Conservation (phyloP, 768 basidiomycete genomes). For the Tulasnella sp. region DNA sequence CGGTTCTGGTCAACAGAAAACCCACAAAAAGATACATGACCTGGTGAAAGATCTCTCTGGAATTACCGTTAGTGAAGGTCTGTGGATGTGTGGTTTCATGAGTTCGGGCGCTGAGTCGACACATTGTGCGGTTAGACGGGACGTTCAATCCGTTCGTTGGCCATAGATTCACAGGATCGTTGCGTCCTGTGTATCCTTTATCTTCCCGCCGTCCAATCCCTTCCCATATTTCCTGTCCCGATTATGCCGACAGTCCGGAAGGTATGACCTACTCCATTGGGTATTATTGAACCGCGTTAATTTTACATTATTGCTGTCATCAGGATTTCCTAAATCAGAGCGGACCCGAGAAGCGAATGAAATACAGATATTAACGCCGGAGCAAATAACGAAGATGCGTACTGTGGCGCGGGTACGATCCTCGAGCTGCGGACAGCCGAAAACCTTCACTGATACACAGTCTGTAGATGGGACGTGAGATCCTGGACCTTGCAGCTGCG, state of each 20-base stretch:
- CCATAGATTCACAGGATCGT: constrained; percentile 62
- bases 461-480: constrained; percentile 68
- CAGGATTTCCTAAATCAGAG: constrained; percentile 22
- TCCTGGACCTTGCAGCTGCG: constrained; percentile 85
- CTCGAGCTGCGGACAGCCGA: neutral
- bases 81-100: neutral
- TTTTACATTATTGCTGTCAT: neutral
- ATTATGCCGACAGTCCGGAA: constrained; percentile 54
- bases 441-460: constrained; percentile 5
- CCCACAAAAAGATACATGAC: constrained; percentile 65
- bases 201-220: constrained; percentile 67
- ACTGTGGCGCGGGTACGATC: constrained; percentile 64
- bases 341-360: neutral
- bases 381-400: constrained; percentile 85
- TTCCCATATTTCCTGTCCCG: constrained; percentile 71
- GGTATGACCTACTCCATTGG: too few species aligned
- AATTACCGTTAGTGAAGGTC: constrained; percentile 22
- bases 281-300: too few species aligned
- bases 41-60: constrained; percentile 26
- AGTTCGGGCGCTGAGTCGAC: neutral
- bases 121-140: constrained; percentile 42
- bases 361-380: constrained; percentile 48
- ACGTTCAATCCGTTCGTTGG: constrained; percentile 69
- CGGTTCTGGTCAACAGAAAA: constrained; percentile 44
- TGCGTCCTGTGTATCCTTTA: constrained; percentile 82